Evolutionary conservation across 2,329 filamentous ascomycete species (phyloP), one percentile per base, ranked within the genome.

Genomic region (Diaporthe nobilis): DNA sequence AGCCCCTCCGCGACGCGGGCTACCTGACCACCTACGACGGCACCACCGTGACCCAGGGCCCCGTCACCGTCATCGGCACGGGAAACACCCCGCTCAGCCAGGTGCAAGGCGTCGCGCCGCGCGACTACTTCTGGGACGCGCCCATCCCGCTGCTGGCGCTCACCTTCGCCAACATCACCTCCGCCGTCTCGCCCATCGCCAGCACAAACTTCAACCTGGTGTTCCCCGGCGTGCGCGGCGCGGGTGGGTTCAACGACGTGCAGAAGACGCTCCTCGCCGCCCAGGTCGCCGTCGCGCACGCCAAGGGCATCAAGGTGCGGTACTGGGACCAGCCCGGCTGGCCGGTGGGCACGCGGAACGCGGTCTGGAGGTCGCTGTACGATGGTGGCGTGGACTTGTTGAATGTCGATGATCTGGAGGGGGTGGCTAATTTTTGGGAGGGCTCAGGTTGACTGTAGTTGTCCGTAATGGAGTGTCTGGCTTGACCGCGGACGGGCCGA

Each of bases 41-140:
- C 51, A 85, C 83, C 12, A 79, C 82, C 15, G 79, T 92, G 1
- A 80, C 88, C 28, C 79, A 83, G 28, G 86, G 92, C 1, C 89
- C 91, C 2, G 84, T 94, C 34, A 94, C 92, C 0, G 88, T 94
- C 8, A 90, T 94, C 5, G 91, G 89, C 3, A 94, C 92, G 2
- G 93, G 93, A 9, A 89, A 90, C 77, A 88, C 90, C 0, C 90
- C 88, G 0, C 91, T 92, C 77, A 84, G 89, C 73, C 80, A 88
- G 17, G 81, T 93, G 6, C 84, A 86, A 17, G 81, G 84, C 80
- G 92, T 94, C 77, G 90, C 91, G 0, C 91, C 91, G 0, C 84
- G 93, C 0, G 82, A 86, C 73, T 81, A 85, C 83, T 80, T 86
- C 39, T 78, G 81, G 8, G 78, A 78, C 10, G 80, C 77, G 3